Conservation (phyloP, 2,329 filamentous ascomycete genomes). For the Emergomyces africanus region DNA sequence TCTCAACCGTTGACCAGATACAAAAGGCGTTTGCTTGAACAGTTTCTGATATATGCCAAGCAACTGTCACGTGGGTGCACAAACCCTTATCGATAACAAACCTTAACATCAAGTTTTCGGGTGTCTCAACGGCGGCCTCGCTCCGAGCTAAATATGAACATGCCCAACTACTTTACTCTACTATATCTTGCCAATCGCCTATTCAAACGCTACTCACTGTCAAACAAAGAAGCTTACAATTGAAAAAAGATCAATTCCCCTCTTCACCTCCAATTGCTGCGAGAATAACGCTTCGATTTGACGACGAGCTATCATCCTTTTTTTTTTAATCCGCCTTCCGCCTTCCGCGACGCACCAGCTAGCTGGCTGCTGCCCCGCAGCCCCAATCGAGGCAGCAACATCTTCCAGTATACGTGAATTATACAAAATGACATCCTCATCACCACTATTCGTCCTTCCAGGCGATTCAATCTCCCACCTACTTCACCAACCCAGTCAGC, state of each 20-base stretch:
- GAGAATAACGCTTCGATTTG: not conserved
- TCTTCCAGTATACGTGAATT: not conserved
- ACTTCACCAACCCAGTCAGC: constrained; percentile 44
- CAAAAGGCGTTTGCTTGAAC: not conserved
- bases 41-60: not conserved
- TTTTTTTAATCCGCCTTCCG: not conserved
- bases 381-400: not conserved
- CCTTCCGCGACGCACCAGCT: too few species aligned
- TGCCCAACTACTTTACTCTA: not conserved
- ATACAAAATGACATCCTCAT: constrained; percentile 15
- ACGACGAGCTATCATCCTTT: not conserved
- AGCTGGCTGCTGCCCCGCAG: not conserved
- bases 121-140: too few species aligned
- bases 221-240: not conserved
- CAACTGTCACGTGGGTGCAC: not conserved
- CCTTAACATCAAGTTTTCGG: too few species aligned
- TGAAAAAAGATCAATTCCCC: not conserved
- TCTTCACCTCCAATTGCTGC: not conserved
- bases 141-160: too few species aligned
- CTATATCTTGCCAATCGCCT: not conserved
- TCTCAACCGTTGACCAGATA: not conserved
- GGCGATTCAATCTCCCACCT: constrained; percentile 62
- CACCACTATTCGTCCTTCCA: constrained; percentile 60
- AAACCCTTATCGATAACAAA: constrained; percentile 2
- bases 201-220: not conserved